phyloP scores from a whole-genome alignment of 164 flowering plant species.

The Euptelea pleiosperma region DNA sequence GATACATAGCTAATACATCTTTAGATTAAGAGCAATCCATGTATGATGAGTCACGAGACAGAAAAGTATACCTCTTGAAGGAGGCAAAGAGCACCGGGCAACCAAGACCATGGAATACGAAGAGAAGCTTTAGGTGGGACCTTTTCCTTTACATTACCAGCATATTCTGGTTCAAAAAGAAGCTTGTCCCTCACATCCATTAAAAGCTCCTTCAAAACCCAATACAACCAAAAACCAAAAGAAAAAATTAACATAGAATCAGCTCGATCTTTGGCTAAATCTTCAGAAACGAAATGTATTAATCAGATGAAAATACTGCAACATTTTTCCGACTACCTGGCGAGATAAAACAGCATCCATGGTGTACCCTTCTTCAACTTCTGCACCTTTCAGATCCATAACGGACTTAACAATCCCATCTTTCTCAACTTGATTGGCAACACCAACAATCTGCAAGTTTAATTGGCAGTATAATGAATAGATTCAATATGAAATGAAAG shows the following conservation, averaged over 20 bases:
- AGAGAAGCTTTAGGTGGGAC: conserved; percentile 79
- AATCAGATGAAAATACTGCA: conserved; percentile 5
- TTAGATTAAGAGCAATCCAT: no score
- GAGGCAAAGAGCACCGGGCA: conserved; percentile 92
- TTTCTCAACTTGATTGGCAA: conserved; percentile 71
- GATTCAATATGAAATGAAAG: background rate
- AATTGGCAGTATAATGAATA: no score
- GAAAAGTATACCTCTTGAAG: conserved; percentile 78
- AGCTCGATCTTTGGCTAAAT: background rate
- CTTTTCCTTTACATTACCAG: conserved; percentile 81
- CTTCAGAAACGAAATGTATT: background rate
- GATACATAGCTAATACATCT: no score
- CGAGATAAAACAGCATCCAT: conserved; percentile 68
- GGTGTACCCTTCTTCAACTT: conserved; percentile 90
- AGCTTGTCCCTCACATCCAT: conserved; percentile 96
- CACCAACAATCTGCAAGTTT: conserved; percentile 72
- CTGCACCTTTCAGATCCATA: conserved; percentile 63
- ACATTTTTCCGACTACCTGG: conserved; percentile 41
- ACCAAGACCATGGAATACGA: conserved; percentile 88
- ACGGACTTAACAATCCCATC: conserved; percentile 93
- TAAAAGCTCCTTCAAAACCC: conserved; percentile 62
- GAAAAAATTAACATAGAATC: background rate
- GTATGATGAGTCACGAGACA: background rate
- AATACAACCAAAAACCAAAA: conserved; percentile 5
- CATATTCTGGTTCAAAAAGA: conserved; percentile 93